Evolutionary conservation across 306 rosid species (phyloP).

Genomic region (Ochetophila trinervis): DNA sequence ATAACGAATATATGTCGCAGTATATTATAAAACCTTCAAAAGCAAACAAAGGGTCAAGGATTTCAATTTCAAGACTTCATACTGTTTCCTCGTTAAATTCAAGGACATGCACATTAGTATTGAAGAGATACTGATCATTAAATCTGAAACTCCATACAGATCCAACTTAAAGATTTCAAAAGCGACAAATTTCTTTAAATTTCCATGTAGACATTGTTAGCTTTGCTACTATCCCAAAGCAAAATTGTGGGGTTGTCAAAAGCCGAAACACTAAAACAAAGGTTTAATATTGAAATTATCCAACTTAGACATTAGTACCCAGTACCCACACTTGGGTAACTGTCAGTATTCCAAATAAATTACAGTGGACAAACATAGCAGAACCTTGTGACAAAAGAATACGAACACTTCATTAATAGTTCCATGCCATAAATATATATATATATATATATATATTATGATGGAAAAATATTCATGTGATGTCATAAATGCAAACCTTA

Average conservation of each 20-base stretch:
- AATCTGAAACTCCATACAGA: background rate
- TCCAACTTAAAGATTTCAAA: background rate
- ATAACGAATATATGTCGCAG: too few species aligned
- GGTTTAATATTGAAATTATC: background rate
- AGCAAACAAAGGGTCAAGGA: background rate
- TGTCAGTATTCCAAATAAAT: too few species aligned
- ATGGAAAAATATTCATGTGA: constrained; percentile 18
- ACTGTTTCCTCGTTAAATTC: background rate
- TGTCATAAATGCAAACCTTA: constrained; percentile 50
- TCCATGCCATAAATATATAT: constrained; percentile 14
- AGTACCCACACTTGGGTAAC: too few species aligned
- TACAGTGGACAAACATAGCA: too few species aligned
- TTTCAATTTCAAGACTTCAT: background rate
- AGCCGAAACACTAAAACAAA: background rate
- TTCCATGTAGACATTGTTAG: background rate
- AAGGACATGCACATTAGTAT: background rate
- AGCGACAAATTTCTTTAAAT: background rate
- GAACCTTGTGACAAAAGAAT: background rate
- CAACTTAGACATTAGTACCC: background rate
- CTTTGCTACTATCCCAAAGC: background rate
- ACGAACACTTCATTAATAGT: background rate
- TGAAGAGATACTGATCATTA: background rate
- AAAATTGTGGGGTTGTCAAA: background rate
- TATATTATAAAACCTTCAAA: too few species aligned
- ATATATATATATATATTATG: background rate